Percentiles rank a stretch among this genome's conserved stretches.
Evolutionary conservation across 1,284 basidiomycete genomes (phyloP).

Genomic region (Flammula alnicola): DNA sequence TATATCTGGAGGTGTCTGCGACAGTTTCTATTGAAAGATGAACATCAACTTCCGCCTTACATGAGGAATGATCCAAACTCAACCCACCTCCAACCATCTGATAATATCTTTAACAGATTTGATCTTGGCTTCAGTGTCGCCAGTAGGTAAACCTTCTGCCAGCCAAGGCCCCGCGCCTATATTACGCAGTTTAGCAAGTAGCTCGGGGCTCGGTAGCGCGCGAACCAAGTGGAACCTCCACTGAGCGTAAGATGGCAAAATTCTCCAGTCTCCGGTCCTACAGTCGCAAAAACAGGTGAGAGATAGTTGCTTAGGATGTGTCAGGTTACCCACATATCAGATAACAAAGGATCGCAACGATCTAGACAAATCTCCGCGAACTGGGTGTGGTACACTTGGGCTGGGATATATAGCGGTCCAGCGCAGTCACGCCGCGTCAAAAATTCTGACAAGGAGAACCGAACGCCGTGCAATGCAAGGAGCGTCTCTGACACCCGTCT

Average conservation of each 20-base stretch:
- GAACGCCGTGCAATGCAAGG: slow-evolving; percentile 15
- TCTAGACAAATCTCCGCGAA: slow-evolving; percentile 20
- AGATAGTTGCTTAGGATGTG: neutral
- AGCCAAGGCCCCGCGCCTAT: slow-evolving; percentile 5
- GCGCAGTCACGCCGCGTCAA: slow-evolving; percentile 13
- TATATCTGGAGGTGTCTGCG: neutral
- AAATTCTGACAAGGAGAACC: slow-evolving; percentile 15
- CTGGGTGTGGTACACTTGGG: slow-evolving; percentile 15
- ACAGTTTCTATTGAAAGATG: neutral
- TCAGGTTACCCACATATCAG: slow-evolving; percentile 6
- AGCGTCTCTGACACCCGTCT: slow-evolving; percentile 16
- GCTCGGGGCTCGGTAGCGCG: neutral
- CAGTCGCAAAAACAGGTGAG: neutral
- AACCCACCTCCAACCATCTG: neutral
- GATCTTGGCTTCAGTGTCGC: neutral
- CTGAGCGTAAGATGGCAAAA: neutral
- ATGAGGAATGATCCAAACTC: neutral
- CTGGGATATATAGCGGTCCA: slow-evolving; percentile 8
- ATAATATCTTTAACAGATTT: slow-evolving; percentile 1
- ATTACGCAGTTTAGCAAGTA: neutral
- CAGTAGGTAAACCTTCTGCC: neutral
- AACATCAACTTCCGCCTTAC: neutral
- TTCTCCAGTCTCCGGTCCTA: slow-evolving; percentile 1
- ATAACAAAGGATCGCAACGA: slow-evolving; percentile 12
- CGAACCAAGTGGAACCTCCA: slow-evolving; percentile 7